A percentile compares a stretch with the other conserved stretches of the same genome.
Conservation (phyloP, 768 basidiomycete species). For the Exidia glandulosa region DNA sequence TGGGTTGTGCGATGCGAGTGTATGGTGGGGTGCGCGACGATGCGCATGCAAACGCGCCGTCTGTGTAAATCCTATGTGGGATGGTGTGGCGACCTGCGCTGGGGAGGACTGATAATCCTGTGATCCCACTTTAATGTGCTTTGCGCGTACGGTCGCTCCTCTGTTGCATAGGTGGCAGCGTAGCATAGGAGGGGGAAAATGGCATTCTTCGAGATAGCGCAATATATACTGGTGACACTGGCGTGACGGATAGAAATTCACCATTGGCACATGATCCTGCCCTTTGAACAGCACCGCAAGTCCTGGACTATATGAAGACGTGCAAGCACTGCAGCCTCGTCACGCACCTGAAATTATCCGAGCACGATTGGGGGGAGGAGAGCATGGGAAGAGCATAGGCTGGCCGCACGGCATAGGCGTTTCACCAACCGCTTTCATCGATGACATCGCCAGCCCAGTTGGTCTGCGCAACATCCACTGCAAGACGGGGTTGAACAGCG, state of each 20-base stretch:
- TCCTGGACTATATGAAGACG: too few relatives aligned
- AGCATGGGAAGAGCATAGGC: too few relatives aligned
- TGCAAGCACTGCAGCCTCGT: too few relatives aligned
- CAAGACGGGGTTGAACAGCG: background rate
- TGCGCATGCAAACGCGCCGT: background rate
- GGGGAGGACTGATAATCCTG: background rate
- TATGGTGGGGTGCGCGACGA: background rate
- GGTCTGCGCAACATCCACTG: background rate
- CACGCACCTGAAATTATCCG: too few relatives aligned
- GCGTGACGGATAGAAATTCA: too few relatives aligned
- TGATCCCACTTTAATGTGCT: background rate
- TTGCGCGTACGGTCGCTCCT: too few relatives aligned
- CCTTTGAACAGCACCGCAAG: too few relatives aligned
- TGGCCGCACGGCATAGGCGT: too few relatives aligned
- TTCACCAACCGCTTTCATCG: background rate
- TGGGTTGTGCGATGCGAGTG: background rate
- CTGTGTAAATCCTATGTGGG: background rate
- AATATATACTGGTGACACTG: too few relatives aligned
- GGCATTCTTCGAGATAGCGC: too few relatives aligned
- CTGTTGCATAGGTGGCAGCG: background rate
- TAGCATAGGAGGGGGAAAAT: background rate
- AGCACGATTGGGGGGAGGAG: too few relatives aligned
- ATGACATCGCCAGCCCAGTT: background rate
- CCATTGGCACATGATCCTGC: too few relatives aligned
- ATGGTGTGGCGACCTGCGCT: background rate